phyloP scores from a whole-genome alignment of 257 asterid species.

The Nicotiana paniculata region DNA sequence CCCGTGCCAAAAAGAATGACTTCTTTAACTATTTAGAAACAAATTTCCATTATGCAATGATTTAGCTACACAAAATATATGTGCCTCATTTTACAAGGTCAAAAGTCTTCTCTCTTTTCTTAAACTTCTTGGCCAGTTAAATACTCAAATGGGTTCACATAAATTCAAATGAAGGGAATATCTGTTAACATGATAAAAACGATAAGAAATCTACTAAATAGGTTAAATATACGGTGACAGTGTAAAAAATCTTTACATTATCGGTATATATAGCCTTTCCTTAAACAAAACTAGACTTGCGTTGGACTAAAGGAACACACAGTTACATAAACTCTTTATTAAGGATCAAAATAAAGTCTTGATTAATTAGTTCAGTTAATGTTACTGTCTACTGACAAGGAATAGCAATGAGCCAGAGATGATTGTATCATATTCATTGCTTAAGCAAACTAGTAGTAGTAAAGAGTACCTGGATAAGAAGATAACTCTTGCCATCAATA shows the following conservation, averaged over 20 bases:
- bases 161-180: too few species aligned
- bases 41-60: too few species aligned
- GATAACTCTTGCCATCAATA: slow-evolving; percentile 86
- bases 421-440: not conserved
- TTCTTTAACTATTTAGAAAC: too few species aligned
- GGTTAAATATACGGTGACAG: too few species aligned
- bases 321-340: not conserved
- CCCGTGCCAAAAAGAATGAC: too few species aligned
- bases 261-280: not conserved
- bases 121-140: too few species aligned
- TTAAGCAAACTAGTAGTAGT: not conserved
- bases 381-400: not conserved
- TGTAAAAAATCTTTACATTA: too few species aligned
- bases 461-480: slow-evolving; percentile 72
- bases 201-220: not conserved
- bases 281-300: not conserved
- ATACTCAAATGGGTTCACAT: too few species aligned
- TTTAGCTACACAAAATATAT: too few species aligned
- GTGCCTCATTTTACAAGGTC: too few species aligned
- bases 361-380: not conserved
- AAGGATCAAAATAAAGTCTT: not conserved
- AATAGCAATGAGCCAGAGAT: not conserved
- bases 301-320: not conserved
- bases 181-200: too few species aligned
- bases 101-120: too few species aligned